A percentile compares a stretch with the other conserved stretches of the same genome.
These are phyloP conservation scores for Pulveroboletus sp. DNA, from an alignment of 1,284 basidiomycete species.

Conservation along the genomic window DNA sequence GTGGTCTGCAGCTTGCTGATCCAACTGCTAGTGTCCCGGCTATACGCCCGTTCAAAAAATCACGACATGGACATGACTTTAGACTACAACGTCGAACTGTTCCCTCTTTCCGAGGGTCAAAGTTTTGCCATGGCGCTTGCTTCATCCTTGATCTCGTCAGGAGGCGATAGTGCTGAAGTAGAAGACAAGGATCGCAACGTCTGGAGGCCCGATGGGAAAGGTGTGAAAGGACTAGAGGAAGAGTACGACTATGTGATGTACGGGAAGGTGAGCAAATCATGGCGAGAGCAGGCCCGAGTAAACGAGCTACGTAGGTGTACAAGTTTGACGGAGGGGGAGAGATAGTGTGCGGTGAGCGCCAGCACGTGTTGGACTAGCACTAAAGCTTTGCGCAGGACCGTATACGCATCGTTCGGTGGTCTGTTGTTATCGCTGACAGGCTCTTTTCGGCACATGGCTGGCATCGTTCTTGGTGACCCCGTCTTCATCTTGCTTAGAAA, in stretches of 20 bases:
- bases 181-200: slow-evolving; percentile 76
- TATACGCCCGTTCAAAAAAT: slow-evolving; percentile 83
- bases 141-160: slow-evolving; percentile 74
- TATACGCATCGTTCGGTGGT: slow-evolving; percentile 96
- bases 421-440: slow-evolving; percentile 94
- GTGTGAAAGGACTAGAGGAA: slow-evolving; percentile 85
- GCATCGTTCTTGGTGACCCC: slow-evolving; percentile 90
- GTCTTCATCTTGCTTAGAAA: slow-evolving; percentile 39
- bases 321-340: slow-evolving; percentile 92
- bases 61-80: slow-evolving; percentile 88
- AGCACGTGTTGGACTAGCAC: not conserved
- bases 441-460: slow-evolving; percentile 90
- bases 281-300: slow-evolving; percentile 5
- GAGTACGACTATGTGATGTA: slow-evolving; percentile 99
- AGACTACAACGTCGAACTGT: slow-evolving; percentile 90
- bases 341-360: slow-evolving; percentile 61
- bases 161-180: slow-evolving; percentile 47
- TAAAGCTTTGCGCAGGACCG: slow-evolving; percentile 61
- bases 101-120: slow-evolving; percentile 69
- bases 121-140: slow-evolving; percentile 87
- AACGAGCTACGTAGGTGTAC: slow-evolving; percentile 72
- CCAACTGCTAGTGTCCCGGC: slow-evolving; percentile 67
- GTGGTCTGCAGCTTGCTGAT: slow-evolving; percentile 1
- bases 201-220: slow-evolving; percentile 89
- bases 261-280: slow-evolving; percentile 73